A percentile compares a stretch with the other conserved stretches of the same genome.
Conservation (phyloP, 306 rosid genomes). For the Neltuma alba region DNA sequence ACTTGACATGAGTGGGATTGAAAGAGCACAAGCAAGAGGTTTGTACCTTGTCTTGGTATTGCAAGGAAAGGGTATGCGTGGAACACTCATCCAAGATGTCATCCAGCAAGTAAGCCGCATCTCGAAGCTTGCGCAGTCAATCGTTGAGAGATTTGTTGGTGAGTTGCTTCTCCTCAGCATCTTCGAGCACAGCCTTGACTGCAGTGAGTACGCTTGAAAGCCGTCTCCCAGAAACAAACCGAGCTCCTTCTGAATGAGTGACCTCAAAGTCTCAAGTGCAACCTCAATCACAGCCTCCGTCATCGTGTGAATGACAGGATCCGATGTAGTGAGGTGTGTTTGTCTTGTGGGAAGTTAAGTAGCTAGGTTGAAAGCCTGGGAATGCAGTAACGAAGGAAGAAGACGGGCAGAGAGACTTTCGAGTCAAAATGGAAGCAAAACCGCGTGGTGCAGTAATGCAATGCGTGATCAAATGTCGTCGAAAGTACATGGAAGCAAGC, state of each 20-base stretch:
- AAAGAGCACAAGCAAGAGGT: background rate
- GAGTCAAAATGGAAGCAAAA: too few species aligned
- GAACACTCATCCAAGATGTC: conserved; percentile 36
- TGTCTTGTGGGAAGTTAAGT: too few species aligned
- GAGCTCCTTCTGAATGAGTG: conserved; percentile 1
- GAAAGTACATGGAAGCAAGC: too few species aligned
- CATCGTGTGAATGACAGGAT: background rate
- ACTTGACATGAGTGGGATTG: background rate
- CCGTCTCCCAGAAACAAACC: background rate
- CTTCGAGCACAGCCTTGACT: background rate
- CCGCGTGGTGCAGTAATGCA: too few species aligned
- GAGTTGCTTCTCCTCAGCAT: conserved; percentile 6
- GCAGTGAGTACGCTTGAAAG: background rate
- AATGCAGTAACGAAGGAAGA: background rate
- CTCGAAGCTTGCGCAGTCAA: background rate
- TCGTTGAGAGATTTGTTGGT: background rate
- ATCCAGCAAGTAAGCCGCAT: conserved; percentile 4
- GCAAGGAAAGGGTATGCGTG: background rate
- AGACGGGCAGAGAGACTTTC: too few species aligned
- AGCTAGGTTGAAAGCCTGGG: background rate
- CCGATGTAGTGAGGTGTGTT: background rate
- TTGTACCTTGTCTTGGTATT: background rate
- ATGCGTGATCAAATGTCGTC: too few species aligned
- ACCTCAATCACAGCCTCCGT: background rate
- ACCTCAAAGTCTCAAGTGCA: background rate